Evolutionary conservation across 306 rosid genomes (phyloP), one percentile per base, ranked within the genome.

Genomic region (Bauhinia variegata): DNA sequence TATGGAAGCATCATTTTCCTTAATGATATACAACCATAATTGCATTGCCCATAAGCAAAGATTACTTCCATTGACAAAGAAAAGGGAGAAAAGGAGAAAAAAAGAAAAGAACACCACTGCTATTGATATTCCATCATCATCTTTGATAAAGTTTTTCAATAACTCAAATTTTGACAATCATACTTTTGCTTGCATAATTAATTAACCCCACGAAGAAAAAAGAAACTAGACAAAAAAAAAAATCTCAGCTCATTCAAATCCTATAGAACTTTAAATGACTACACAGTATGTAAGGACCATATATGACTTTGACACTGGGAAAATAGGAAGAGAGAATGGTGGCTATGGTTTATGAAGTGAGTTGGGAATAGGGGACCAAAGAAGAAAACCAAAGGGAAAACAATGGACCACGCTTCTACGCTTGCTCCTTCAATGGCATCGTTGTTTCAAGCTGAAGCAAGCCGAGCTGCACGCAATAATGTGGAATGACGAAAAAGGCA

Each of bases 361-460:
- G 60, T 54, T 65, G 83, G 63, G 49, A 53, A 41, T 32, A 23
- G 47, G 16, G 75, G 57, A 70, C 60, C 61, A 52, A 61, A 34
- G 68, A 39, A 72, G 63, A 47, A 46, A 8, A 16, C 14, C 28
- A 23, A 44, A 44, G 15, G 52, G 13, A 44, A 68, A 59, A 16
- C 62, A 75, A 75, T 19, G 86, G 79, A 75, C 85, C 76, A 87
- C 97, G 91, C 98, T 93, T 89, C 97, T 67, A 95, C 88, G 78
- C 97, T 88, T 80, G 86, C 97, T 86, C 82, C 88, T 83, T 75
- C 74, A 79, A 69, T 75, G 82, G 74, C 80, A 60, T 78, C 77
- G 83, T 77, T 67, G 81, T 76, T 72, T 81, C 32, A 43, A 70
- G 82, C 76, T 76, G 96, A 86, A 93, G 95, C 97, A 88, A 87